Base-by-base conservation (phyloP, 352 stramenopile species). In the Phytophthora sojae region DNA sequence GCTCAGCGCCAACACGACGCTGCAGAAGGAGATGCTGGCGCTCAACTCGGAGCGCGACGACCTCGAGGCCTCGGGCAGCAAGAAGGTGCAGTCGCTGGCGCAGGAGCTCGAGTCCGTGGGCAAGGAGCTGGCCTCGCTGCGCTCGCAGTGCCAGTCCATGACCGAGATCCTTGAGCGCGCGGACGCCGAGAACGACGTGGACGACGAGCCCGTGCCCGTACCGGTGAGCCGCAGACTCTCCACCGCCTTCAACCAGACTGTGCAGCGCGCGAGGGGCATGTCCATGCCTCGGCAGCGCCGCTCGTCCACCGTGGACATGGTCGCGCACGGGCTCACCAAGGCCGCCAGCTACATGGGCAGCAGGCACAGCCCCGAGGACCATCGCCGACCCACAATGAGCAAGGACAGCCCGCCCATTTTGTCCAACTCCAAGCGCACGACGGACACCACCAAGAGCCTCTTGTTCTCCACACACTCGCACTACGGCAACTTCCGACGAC, bases 11-110 rank as follows among this genome's bases (percentile, higher is more conserved):
- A 93, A 93, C 70, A 88, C 73, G 51, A 81, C 72, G 42, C 83
- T 92, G 67, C 79, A 93, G 75, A 81, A 81, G 54, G 83, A 93
- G 60, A 74, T 89, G 53, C 73, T 81, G 72, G 54, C 71, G 57
- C 73, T 91, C 32, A 77, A 83, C 57, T 77, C 65, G 23, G 75
- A 85, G 37, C 83, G 79, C 59, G 79, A 91, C 49, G 68, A 77
- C 44, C 73, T 88, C 4, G 71, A 83, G 30, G 71, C 64, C 8
- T 35, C 73, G 1, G 79, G 81, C 55, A 75, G 75, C 59, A 64
- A 82, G n/a, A 78, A 79, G 54, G 79, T 80, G 58, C 54, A 79
- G 30, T 71, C 74, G 39, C 76, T 93, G 50, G 76, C 80, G 21
- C 67, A 84, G n/a, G 80, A 91, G 65, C 70, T 89, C 49, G 26